Evolutionary conservation across 768 basidiomycete genomes (phyloP).

Genomic region (Suillus fuscotomentosus): DNA sequence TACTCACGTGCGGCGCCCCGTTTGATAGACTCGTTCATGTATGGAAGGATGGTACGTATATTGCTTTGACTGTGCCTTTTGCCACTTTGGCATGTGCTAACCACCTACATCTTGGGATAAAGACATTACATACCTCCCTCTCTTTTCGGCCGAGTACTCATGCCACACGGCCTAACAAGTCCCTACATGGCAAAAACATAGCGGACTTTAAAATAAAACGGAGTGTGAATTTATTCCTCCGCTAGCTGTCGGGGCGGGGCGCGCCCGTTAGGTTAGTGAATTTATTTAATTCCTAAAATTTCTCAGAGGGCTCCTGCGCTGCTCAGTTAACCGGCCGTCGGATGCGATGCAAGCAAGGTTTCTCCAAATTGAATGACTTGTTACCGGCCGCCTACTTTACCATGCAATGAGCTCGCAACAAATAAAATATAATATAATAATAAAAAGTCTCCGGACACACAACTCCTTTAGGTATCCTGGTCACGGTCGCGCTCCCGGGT

Average conservation of each 20-base stretch:
- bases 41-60: constrained; percentile 2
- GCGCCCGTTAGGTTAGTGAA: neutral
- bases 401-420: constrained; percentile 1
- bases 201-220: neutral
- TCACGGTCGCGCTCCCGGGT: neutral
- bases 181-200: neutral
- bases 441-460: neutral
- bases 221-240: neutral
- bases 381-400: neutral
- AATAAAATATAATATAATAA: neutral
- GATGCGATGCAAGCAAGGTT: neutral
- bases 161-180: constrained; percentile 1
- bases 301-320: neutral
- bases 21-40: constrained; percentile 2
- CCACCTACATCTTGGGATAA: neutral
- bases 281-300: constrained; percentile 1
- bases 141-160: neutral
- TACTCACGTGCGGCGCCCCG: constrained; percentile 4
- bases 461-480: neutral
- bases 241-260: neutral
- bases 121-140: neutral
- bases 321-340: neutral
- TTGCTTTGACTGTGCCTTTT: neutral
- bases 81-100: constrained; percentile 4
- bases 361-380: neutral